Evolutionary conservation across 1,284 basidiomycete genomes (phyloP), one percentile per base, ranked within the genome.

Genomic region (Grifola frondosa): DNA sequence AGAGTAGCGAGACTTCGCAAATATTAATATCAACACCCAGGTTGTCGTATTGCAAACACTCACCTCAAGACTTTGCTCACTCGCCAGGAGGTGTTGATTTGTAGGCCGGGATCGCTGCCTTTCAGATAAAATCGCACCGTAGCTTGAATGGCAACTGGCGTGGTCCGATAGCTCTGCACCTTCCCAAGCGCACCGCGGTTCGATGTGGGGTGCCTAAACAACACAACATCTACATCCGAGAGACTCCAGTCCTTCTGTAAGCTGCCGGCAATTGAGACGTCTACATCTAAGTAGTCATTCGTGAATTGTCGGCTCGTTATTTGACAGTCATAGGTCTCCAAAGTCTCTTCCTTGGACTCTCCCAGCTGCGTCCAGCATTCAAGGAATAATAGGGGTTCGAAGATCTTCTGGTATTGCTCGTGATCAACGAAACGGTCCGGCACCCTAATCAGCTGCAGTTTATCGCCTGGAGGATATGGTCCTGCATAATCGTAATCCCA

Each of bases 291-390:
- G 69, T 83, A 91, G 47, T 84, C 79, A 56, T 90, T 84, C 3
- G 77, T 73, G 54, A 78, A 85, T 50, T 78, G 76, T 17, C 85
- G 79, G 11, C 78, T 77, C 24, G 68, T 70, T 32, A 93, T 74
- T 44, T 75, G 78, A 63, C 76, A 78, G 16, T 75, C 70, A 44
- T 81, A 76, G 1, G 67, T 65, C 8, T 81, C 75, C 29, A 71
- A 72, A 5, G 59, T 57, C 40, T 84, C 78, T 44, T 88, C 82
- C 56, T 91, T 88, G 22, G 91, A 81, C 60, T 91, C 79, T 25
- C 72, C 60, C 43, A 98, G 77, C 59, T 97, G 92, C 22, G 88
- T 82, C 95, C 97, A 98, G 50, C 90, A 86, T 66, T 99, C 97
- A 47, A 91, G 74, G 23, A 95, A 69, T 19, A 98, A 72, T n/a